Percentiles rank a stretch among this genome's conserved stretches.
phyloP scores from a whole-genome alignment of 139 green algal genomes.

The Nannochloris sp. region DNA sequence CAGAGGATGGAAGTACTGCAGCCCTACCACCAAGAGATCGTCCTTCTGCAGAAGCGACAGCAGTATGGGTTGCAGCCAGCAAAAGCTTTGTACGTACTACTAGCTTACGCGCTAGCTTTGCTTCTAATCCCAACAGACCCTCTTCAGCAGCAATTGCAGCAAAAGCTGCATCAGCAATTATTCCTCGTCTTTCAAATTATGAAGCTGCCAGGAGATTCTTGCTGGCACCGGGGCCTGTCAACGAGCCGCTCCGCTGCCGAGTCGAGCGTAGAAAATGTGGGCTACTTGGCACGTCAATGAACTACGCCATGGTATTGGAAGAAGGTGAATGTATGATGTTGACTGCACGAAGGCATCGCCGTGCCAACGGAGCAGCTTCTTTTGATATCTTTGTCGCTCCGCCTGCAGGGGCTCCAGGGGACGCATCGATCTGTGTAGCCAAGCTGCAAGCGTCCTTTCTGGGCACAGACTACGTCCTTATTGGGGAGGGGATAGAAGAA shows the following conservation, averaged over 20 bases:
- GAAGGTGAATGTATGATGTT: constrained; percentile 54
- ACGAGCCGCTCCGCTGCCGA: constrained; percentile 60
- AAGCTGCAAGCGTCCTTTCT: constrained; percentile 88
- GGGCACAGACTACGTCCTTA: constrained; percentile 86
- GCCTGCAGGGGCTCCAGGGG: constrained; percentile 9
- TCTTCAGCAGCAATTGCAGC: neutral
- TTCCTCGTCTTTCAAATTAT: neutral
- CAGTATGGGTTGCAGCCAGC: neutral
- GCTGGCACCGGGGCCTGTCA: constrained; percentile 12
- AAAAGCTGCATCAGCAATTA: neutral
- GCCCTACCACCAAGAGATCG: no score
- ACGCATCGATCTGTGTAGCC: constrained; percentile 43
- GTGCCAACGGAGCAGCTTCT: constrained; percentile 54
- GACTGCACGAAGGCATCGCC: constrained; percentile 79
- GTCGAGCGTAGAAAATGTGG: constrained; percentile 62
- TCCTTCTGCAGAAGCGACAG: neutral
- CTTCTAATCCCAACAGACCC: neutral
- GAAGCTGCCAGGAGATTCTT: constrained; percentile 9
- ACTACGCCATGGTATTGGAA: constrained; percentile 60
- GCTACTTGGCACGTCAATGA: neutral
- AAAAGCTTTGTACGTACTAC: neutral
- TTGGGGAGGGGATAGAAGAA: constrained; percentile 59
- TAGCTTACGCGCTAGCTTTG: no score
- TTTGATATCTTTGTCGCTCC: constrained; percentile 80
- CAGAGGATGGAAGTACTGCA: neutral